These are phyloP conservation scores for Pseudovirgaria hyperparasitica DNA, from an alignment of 2,329 filamentous ascomycete species.

Conservation along the genomic window DNA sequence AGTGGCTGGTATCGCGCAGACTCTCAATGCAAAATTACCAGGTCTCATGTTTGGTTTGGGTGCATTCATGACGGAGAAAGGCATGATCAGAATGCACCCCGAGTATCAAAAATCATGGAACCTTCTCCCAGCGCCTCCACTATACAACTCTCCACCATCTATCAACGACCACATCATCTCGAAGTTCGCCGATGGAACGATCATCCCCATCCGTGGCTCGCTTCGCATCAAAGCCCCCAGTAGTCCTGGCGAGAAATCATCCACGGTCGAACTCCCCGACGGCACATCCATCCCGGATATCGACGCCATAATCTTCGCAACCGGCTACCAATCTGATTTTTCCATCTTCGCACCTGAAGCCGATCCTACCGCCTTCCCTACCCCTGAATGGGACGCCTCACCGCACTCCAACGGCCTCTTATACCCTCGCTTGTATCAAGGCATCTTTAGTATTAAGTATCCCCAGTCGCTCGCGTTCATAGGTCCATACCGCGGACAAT, in stretches of 20 bases:
- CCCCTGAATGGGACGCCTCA: constrained; percentile 7
- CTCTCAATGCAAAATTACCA: too few species aligned
- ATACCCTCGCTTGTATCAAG: constrained; percentile 29
- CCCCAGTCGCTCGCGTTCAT: constrained; percentile 32
- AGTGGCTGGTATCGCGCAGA: too few species aligned
- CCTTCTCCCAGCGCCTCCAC: too few species aligned
- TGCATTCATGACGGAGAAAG: too few species aligned
- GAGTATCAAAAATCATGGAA: too few species aligned
- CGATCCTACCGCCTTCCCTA: constrained; percentile 10
- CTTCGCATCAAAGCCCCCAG: neutral
- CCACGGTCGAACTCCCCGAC: constrained; percentile 21
- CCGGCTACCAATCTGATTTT: constrained; percentile 20
- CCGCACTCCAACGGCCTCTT: constrained; percentile 15
- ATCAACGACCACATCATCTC: too few species aligned
- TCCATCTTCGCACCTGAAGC: constrained; percentile 13
- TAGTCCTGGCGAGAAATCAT: constrained; percentile 1
- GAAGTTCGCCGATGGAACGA: too few species aligned
- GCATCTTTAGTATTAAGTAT: constrained; percentile 31
- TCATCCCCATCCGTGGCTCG: too few species aligned
- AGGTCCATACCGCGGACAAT: constrained; percentile 25
- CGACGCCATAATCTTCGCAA: constrained; percentile 23
- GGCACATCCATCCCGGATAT: constrained; percentile 14
- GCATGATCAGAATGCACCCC: too few species aligned
- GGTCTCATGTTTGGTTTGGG: too few species aligned
- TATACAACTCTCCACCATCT: too few species aligned